Conservation (phyloP, 805 yeast genomes). For the Yarrowia divulgata region DNA sequence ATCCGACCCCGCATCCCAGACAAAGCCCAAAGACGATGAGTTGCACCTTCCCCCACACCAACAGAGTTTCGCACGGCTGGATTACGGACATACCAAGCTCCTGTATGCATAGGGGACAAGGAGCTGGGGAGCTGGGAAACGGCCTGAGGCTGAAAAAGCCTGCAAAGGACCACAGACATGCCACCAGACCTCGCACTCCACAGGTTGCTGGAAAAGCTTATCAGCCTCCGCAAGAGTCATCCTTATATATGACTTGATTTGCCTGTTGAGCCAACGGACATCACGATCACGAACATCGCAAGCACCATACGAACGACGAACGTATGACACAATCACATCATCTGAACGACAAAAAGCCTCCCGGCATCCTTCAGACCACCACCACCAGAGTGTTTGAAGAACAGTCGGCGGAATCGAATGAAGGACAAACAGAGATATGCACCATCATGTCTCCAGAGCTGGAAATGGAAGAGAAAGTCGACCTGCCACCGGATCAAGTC, state of each 20-base stretch:
- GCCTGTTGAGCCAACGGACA: too few relatives aligned
- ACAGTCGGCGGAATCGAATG: background rate
- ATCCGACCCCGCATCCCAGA: constrained; percentile 32
- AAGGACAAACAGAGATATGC: constrained; percentile 11
- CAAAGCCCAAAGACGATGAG: background rate
- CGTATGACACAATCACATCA: too few relatives aligned
- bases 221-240: constrained; percentile 6
- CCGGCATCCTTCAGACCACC: background rate
- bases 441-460: constrained; percentile 12
- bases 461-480: constrained; percentile 5
- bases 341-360: background rate
- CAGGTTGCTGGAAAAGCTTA: constrained; percentile 12
- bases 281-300: too few relatives aligned
- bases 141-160: background rate
- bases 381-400: background rate
- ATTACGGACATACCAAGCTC: constrained; percentile 16
- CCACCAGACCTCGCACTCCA: background rate
- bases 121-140: background rate
- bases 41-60: constrained; percentile 27
- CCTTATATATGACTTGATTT: constrained; percentile 1
- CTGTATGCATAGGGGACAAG: background rate
- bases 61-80: constrained; percentile 33
- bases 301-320: too few relatives aligned
- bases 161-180: background rate
- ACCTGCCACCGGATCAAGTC: constrained; percentile 13